These are phyloP conservation scores for Cunninghamia lanceolata DNA, from an alignment of 75 land plant genomes.

Conservation along the genomic window DNA sequence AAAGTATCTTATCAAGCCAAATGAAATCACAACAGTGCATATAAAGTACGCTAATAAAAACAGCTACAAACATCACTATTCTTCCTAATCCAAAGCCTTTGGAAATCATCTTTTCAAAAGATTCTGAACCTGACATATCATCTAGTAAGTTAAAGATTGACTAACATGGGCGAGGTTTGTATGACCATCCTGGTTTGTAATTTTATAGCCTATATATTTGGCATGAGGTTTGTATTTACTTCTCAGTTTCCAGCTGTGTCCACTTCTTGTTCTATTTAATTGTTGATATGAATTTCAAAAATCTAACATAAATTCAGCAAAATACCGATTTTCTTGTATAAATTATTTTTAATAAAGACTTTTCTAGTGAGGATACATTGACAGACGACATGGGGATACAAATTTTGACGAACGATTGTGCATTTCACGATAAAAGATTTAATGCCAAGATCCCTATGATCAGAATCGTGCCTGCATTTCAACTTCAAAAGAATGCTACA, in stretches of 20 bases:
- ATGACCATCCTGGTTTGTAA: neutral
- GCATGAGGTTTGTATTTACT: neutral
- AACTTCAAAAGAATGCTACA: neutral
- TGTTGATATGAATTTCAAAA: neutral
- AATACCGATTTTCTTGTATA: neutral
- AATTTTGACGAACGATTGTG: neutral
- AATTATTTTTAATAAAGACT: neutral
- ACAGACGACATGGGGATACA: neutral
- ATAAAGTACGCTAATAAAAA: neutral
- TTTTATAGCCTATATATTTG: neutral
- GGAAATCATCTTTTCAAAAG: neutral
- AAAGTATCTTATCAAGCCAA: neutral
- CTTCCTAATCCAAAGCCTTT: neutral
- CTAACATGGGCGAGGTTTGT: neutral
- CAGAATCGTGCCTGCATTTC: neutral
- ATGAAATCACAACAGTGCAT: neutral
- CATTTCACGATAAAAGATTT: neutral
- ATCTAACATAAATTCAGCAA: neutral
- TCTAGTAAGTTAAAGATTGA: neutral
- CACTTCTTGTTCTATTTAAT: neutral
- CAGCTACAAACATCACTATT: neutral
- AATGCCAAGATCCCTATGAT: neutral
- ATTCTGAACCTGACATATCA: neutral
- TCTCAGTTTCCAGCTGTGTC: neutral
- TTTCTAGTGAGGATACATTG: neutral